Conservation (phyloP, 2,329 filamentous ascomycete species). For the Aureobasidium namibiae region DNA sequence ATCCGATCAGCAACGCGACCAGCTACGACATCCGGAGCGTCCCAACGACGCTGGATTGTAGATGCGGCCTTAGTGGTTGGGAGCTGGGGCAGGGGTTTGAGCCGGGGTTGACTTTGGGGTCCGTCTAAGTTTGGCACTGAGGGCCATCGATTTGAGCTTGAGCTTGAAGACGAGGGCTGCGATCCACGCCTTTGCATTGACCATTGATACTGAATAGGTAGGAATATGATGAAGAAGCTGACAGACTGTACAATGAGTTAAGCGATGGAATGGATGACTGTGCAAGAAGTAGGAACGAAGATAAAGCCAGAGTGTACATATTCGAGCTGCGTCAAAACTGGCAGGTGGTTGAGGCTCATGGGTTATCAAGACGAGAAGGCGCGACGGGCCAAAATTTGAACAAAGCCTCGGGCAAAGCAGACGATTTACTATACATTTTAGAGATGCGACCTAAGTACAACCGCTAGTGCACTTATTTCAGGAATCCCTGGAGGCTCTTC, state of each 20-base stretch:
- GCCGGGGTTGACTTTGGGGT: neutral
- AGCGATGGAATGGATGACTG: neutral
- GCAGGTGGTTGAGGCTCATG: neutral
- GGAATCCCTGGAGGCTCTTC: slow-evolving; percentile 69
- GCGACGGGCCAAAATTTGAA: neutral
- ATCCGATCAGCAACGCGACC: slow-evolving; percentile 15
- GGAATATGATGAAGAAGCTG: neutral
- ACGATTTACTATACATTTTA: slow-evolving; percentile 20
- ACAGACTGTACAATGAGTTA: neutral
- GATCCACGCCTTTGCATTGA: slow-evolving; percentile 2
- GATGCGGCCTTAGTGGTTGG: neutral
- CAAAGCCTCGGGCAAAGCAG: slow-evolving; percentile 8
- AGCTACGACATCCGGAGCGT: neutral
- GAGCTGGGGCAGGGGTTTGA: neutral
- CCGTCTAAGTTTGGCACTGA: slow-evolving; percentile 7
- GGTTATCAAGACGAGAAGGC: neutral
- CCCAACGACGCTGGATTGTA: neutral
- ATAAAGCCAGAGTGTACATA: neutral
- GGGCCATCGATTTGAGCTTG: neutral
- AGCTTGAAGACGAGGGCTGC: slow-evolving; percentile 1
- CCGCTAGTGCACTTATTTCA: slow-evolving; percentile 60
- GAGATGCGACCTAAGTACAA: slow-evolving; percentile 18
- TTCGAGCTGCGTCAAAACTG: neutral
- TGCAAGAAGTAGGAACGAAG: neutral
- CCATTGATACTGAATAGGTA: slow-evolving; percentile 3